A percentile compares a stretch with the other conserved stretches of the same genome.
phyloP scores from a whole-genome alignment of 2,329 filamentous ascomycete genomes.

The Fusarium longipes region DNA sequence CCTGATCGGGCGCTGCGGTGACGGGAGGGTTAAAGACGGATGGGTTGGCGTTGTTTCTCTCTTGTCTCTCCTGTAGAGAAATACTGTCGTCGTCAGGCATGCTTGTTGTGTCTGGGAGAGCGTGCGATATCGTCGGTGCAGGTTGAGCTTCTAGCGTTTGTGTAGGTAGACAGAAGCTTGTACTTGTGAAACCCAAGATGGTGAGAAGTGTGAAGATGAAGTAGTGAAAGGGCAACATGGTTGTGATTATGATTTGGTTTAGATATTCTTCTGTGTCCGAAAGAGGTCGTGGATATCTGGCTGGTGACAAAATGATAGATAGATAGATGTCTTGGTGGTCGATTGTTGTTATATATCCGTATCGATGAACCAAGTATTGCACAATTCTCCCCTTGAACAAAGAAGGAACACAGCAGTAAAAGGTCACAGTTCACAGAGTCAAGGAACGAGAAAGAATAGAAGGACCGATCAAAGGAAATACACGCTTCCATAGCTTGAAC shows the following conservation, averaged over 20 bases:
- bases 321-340: not conserved
- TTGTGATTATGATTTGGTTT: not conserved
- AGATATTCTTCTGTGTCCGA: not conserved
- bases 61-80: conserved; percentile 19
- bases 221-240: conserved; percentile 11
- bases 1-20: conserved; percentile 50
- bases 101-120: conserved; percentile 11
- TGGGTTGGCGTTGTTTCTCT: conserved; percentile 32
- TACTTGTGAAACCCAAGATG: conserved; percentile 12
- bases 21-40: conserved; percentile 48
- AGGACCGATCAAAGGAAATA: not conserved
- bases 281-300: not conserved
- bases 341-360: conserved; percentile 27
- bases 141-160: conserved; percentile 25
- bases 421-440: conserved; percentile 6
- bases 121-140: conserved; percentile 8
- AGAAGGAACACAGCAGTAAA: conserved; percentile 24
- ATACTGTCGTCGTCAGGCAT: not conserved
- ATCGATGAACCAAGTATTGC: not conserved
- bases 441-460: not conserved
- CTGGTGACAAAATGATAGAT: not conserved
- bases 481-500: conserved; percentile 3
- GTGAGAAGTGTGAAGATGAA: conserved; percentile 16
- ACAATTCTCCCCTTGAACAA: conserved; percentile 22
- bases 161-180: conserved; percentile 27